These are phyloP conservation scores for Physcia stellaris DNA, from an alignment of 495 filamentous ascomycete genomes.

Conservation along the genomic window DNA sequence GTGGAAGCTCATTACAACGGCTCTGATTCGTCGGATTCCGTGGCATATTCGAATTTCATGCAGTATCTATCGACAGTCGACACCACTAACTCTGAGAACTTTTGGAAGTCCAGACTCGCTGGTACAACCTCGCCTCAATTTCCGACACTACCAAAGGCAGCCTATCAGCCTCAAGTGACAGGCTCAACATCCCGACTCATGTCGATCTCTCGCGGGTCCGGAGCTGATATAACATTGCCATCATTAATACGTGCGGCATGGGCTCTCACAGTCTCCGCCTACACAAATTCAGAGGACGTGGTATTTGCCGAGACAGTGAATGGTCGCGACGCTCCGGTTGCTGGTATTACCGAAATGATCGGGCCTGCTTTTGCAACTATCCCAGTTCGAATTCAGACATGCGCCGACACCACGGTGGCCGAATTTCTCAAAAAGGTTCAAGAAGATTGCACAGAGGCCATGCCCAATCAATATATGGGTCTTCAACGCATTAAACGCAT, in stretches of 20 bases:
- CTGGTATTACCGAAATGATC: slow-evolving; percentile 35
- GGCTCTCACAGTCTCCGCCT: slow-evolving; percentile 18
- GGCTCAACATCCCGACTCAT: not conserved
- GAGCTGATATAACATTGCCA: not conserved
- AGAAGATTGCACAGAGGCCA: slow-evolving; percentile 28
- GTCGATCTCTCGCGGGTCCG: not conserved
- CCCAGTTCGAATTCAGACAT: slow-evolving; percentile 33
- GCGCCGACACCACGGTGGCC: slow-evolving; percentile 13
- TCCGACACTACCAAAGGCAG: not conserved
- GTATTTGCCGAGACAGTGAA: slow-evolving; percentile 35
- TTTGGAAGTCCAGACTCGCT: slow-evolving; percentile 33
- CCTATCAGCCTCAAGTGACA: not conserved
- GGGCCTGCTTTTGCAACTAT: slow-evolving; percentile 47
- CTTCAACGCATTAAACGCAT: slow-evolving; percentile 43
- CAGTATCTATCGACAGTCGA: slow-evolving; percentile 26
- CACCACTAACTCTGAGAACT: slow-evolving; percentile 22
- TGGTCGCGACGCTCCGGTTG: slow-evolving; percentile 37
- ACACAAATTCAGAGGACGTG: slow-evolving; percentile 18
- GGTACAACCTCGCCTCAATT: slow-evolving; percentile 22
- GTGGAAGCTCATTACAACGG: slow-evolving; percentile 28
- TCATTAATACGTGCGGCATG: slow-evolving; percentile 21
- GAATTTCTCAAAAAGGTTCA: slow-evolving; percentile 32
- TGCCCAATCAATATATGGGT: slow-evolving; percentile 43
- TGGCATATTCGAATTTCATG: slow-evolving; percentile 24
- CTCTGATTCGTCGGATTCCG: slow-evolving; percentile 20